Conservation (phyloP, 768 basidiomycete species). For the Mycena floridula region DNA sequence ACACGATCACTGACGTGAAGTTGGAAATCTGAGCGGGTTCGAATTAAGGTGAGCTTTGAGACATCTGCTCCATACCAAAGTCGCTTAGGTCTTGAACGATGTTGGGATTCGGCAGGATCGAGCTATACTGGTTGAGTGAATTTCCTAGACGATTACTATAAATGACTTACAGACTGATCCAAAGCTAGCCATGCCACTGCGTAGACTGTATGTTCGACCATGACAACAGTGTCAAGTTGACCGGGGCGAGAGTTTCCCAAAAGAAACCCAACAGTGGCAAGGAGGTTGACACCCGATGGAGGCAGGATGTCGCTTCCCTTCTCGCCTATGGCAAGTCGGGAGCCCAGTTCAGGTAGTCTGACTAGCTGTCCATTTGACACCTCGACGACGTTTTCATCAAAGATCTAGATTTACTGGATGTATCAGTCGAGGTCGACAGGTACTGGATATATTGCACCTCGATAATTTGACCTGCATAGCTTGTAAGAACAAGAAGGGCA, state of each 20-base stretch:
- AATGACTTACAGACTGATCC: slow-evolving; percentile 66
- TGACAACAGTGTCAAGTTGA: slow-evolving; percentile 57
- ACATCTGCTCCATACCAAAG: slow-evolving; percentile 73
- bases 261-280: slow-evolving; percentile 39
- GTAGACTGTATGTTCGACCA: slow-evolving; percentile 70
- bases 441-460: slow-evolving; percentile 73
- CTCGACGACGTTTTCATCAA: slow-evolving; percentile 76
- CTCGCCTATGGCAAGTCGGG: slow-evolving; percentile 70
- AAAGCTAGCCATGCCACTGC: slow-evolving; percentile 84
- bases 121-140: slow-evolving; percentile 39
- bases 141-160: background rate
- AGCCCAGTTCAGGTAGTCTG: slow-evolving; percentile 71
- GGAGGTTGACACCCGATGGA: slow-evolving; percentile 36
- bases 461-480: slow-evolving; percentile 44
- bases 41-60: slow-evolving; percentile 55
- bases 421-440: too few species aligned
- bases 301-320: slow-evolving; percentile 74
- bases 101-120: slow-evolving; percentile 45
- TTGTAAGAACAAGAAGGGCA: slow-evolving; percentile 5
- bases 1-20: slow-evolving; percentile 75
- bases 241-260: slow-evolving; percentile 34
- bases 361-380: slow-evolving; percentile 59
- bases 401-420: slow-evolving; percentile 48
- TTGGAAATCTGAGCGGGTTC: slow-evolving; percentile 51
- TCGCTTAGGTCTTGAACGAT: slow-evolving; percentile 57